Evolutionary conservation across 2,329 filamentous ascomycete species (phyloP).

Genomic region (Exophiala bonariae): DNA sequence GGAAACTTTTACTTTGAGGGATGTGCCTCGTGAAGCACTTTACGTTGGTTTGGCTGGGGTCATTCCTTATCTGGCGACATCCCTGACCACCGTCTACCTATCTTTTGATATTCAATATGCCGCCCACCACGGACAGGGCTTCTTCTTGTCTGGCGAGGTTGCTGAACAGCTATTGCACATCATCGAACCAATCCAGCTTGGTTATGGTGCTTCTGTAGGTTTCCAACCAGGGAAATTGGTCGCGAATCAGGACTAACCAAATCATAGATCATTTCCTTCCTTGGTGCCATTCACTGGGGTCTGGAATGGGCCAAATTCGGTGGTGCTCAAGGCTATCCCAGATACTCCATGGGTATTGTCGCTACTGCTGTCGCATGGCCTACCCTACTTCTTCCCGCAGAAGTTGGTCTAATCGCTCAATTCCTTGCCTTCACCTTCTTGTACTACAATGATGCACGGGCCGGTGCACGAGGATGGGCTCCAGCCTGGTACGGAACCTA

Average conservation of each 20-base stretch:
- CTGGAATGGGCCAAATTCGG: slow-evolving; percentile 76
- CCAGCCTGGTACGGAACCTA: slow-evolving; percentile 86
- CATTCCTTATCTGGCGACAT: slow-evolving; percentile 82
- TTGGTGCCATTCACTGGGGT: slow-evolving; percentile 92
- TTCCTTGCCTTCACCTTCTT: slow-evolving; percentile 82
- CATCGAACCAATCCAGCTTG: slow-evolving; percentile 84
- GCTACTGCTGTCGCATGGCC: slow-evolving; percentile 86
- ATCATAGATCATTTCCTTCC: slow-evolving; percentile 81
- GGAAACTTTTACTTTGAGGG: slow-evolving; percentile 65
- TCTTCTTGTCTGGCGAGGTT: slow-evolving; percentile 68
- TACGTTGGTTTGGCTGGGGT: slow-evolving; percentile 74
- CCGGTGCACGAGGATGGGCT: slow-evolving; percentile 72
- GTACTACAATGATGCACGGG: slow-evolving; percentile 80
- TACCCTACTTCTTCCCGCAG: slow-evolving; percentile 77
- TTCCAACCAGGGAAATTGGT: slow-evolving; percentile 5
- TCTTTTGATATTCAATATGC: slow-evolving; percentile 78
- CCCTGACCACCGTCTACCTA: slow-evolving; percentile 76
- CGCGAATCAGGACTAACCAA: slow-evolving; percentile 5
- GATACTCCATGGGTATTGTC: slow-evolving; percentile 80
- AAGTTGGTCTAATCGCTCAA: slow-evolving; percentile 82
- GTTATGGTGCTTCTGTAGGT: slow-evolving; percentile 80
- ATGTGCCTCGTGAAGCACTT: slow-evolving; percentile 68
- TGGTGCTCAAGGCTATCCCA: slow-evolving; percentile 68
- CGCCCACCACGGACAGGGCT: slow-evolving; percentile 58
- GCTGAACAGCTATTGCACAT: slow-evolving; percentile 71